phyloP scores from a whole-genome alignment of 768 basidiomycete species.

The Terana coerulea region DNA sequence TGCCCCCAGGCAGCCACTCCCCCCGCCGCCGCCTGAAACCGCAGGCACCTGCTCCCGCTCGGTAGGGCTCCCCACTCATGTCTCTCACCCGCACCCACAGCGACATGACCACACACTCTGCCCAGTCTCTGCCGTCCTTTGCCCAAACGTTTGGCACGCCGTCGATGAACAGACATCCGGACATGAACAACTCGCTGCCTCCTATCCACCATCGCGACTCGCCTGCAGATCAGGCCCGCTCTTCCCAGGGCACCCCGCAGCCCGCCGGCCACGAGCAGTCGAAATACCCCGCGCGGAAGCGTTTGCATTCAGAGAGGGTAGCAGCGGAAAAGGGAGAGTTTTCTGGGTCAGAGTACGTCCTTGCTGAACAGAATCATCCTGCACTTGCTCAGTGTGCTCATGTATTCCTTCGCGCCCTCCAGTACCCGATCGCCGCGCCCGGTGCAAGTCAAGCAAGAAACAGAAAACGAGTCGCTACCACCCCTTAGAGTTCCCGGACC shows the following conservation, averaged over 20 bases:
- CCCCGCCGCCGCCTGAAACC: not conserved
- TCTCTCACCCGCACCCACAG: constrained; percentile 32
- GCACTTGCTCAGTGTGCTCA: constrained; percentile 2
- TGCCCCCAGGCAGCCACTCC: too few relatives aligned
- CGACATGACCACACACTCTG: constrained; percentile 42
- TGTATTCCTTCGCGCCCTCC: constrained; percentile 20
- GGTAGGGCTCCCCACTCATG: constrained; percentile 27
- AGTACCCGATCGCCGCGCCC: constrained; percentile 43
- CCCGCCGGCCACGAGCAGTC: constrained; percentile 13
- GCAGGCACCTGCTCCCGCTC: not conserved
- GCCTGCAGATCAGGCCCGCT: constrained; percentile 22
- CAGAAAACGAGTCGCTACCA: constrained; percentile 5
- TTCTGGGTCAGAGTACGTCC: constrained; percentile 45
- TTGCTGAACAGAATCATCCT: not conserved
- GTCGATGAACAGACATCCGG: constrained; percentile 47
- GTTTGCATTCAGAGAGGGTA: constrained; percentile 20
- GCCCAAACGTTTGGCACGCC: constrained; percentile 67
- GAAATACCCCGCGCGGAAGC: constrained; percentile 23
- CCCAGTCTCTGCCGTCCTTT: constrained; percentile 75
- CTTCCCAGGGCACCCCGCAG: constrained; percentile 20
- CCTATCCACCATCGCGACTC: constrained; percentile 53
- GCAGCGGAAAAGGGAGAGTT: constrained; percentile 31
- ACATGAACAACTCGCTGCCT: constrained; percentile 53
- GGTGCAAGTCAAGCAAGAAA: constrained; percentile 42
- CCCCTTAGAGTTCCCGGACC: not conserved